These are phyloP conservation scores for Nissolia schottii DNA, from an alignment of 306 rosid genomes.

Conservation along the genomic window DNA sequence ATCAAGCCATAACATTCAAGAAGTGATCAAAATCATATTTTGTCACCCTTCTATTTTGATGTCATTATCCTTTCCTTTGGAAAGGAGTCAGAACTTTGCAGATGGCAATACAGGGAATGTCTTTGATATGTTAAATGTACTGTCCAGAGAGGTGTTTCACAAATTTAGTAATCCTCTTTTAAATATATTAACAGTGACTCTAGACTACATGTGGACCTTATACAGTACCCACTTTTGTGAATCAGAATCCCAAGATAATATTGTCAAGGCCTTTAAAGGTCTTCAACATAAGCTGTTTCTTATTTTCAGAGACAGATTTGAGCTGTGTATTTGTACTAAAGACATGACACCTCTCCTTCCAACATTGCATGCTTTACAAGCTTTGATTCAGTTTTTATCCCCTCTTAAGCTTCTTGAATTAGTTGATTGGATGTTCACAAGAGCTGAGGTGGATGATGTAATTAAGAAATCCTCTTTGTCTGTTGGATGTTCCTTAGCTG, in stretches of 20 bases:
- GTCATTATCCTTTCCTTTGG: constrained; percentile 55
- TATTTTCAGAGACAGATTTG: constrained; percentile 47
- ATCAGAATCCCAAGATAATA: constrained; percentile 33
- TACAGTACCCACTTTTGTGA: constrained; percentile 31
- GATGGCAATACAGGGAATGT: constrained; percentile 23
- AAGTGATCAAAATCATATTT: constrained; percentile 56
- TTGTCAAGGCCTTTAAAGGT: constrained; percentile 45
- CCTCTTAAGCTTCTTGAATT: constrained; percentile 78
- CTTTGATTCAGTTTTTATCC: constrained; percentile 52
- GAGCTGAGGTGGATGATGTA: constrained; percentile 35
- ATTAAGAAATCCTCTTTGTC: constrained; percentile 39
- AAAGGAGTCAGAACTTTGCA: constrained; percentile 28
- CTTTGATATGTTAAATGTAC: constrained; percentile 34
- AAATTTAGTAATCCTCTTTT: constrained; percentile 45
- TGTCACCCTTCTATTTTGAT: constrained; percentile 56
- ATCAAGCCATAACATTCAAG: constrained; percentile 44
- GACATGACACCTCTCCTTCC: constrained; percentile 47
- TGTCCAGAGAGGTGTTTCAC: constrained; percentile 43
- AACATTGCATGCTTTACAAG: constrained; percentile 41
- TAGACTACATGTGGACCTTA: constrained; percentile 47
- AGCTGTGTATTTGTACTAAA: constrained; percentile 33
- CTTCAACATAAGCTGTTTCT: constrained; percentile 45
- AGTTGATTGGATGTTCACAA: constrained; percentile 69
- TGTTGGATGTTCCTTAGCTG: constrained; percentile 69
- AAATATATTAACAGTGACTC: constrained; percentile 55